Base-by-base conservation (phyloP, 2,329 filamentous ascomycete species). In the Zymoseptoria pseudotritici region DNA sequence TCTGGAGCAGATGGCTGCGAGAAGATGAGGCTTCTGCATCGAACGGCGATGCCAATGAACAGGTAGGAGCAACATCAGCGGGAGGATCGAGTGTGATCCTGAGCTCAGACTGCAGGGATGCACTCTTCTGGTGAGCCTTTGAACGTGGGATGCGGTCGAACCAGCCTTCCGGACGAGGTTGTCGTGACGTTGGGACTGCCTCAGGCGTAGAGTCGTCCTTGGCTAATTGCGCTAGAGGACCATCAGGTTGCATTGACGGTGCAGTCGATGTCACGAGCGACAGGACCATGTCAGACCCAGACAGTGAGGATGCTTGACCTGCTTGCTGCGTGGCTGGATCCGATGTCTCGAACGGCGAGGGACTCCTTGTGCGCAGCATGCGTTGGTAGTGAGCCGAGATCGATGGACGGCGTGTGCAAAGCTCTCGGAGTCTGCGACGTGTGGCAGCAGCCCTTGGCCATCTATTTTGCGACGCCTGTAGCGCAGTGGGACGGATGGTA, bases 301-400 rank as follows among this genome's bases (percentile, higher is more conserved):
- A 77, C 67, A 82, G 81, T 2, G 73, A 60, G 22, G 69, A 67
- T 59, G 56, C 62, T 57, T 63, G 70, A 69, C 74, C 42, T 70
- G 63, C 55, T 17, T 58, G 62, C 10, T 64, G 61, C 3, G 59
- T 59, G 11, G 74, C 69, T 8, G 73, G 64, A 58, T 71, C 72
- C 11, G 71, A 71, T 29, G 77, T 73, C 51, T 70, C 71, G 66
- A 83, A 79, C 2, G 84, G 84, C 22, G 84, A 86, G 10, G 85
- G 84, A 58, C 82, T 86, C 56, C 83, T 78, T 46, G 79, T 82
- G 62, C 81, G 79, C 62, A 87, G 76, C 66, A 87, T 77, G 61
- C 85, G 80, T 69, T 86, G 83, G 69, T 87, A 87, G 67, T 87
- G 83, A 20, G 84, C 83, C 42, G 83, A 81, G 55, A 87, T 80